Conservation (phyloP, 495 filamentous ascomycete genomes). For the Penicilliopsis zonata region DNA sequence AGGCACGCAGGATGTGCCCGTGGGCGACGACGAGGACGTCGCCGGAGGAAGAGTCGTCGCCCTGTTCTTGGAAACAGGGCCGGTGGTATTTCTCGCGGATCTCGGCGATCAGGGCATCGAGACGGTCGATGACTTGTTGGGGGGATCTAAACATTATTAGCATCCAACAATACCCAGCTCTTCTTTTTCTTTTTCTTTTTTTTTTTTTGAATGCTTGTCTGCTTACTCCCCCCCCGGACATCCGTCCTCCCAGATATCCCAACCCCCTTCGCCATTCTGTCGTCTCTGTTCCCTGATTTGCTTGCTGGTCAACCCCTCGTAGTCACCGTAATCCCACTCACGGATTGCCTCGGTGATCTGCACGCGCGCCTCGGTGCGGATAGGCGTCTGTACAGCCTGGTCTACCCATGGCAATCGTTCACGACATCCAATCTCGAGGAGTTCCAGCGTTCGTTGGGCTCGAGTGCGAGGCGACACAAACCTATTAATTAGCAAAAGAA, state of each 20-base stretch:
- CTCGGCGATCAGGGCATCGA: slow-evolving; percentile 64
- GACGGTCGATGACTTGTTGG: slow-evolving; percentile 50
- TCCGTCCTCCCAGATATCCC: slow-evolving; percentile 81
- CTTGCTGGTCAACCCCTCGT: slow-evolving; percentile 75
- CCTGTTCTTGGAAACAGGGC: slow-evolving; percentile 14
- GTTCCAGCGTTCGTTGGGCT: slow-evolving; percentile 76
- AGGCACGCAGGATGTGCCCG: slow-evolving; percentile 79
- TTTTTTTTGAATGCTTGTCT: too few relatives aligned
- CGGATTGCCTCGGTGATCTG: slow-evolving; percentile 65
- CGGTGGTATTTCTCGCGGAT: slow-evolving; percentile 50
- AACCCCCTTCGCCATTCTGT: slow-evolving; percentile 28
- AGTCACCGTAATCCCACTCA: slow-evolving; percentile 95
- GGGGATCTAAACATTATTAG: slow-evolving; percentile 49
- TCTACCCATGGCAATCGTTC: slow-evolving; percentile 45
- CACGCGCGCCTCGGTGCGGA: slow-evolving; percentile 42
- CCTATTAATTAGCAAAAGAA: slow-evolving; percentile 17
- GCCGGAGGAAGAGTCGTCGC: slow-evolving; percentile 31
- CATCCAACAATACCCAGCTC: too few relatives aligned
- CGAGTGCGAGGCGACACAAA: slow-evolving; percentile 83
- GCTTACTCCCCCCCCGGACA: slow-evolving; percentile 58
- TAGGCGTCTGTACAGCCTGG: slow-evolving; percentile 20
- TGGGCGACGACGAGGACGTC: slow-evolving; percentile 67
- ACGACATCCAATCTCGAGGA: slow-evolving; percentile 52
- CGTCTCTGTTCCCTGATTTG: slow-evolving; percentile 51
- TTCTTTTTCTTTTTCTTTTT: too few relatives aligned